Conservation (phyloP, 306 rosid species). For the Cercis canadensis region DNA sequence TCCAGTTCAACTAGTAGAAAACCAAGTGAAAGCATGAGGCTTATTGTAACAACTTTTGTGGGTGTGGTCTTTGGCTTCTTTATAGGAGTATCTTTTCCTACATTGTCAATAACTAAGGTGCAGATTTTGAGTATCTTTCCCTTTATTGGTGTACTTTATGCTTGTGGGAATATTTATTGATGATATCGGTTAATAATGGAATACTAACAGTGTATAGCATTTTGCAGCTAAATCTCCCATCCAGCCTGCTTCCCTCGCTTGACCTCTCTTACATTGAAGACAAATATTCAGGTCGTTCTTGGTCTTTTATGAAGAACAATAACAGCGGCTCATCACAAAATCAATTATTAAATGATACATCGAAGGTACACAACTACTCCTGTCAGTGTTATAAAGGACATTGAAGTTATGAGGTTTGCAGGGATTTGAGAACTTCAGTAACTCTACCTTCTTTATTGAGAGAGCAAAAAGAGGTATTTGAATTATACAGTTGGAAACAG, state of each 20-base stretch:
- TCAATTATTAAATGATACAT: slow-evolving; percentile 58
- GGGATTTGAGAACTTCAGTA: slow-evolving; percentile 29
- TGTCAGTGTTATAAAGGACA: slow-evolving; percentile 22
- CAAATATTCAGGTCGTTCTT: slow-evolving; percentile 46
- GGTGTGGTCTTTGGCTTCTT: slow-evolving; percentile 90
- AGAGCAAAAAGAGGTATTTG: background rate
- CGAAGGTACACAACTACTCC: slow-evolving; percentile 58
- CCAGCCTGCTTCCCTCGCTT: slow-evolving; percentile 66
- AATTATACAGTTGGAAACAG: slow-evolving; percentile 23
- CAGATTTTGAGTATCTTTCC: slow-evolving; percentile 25
- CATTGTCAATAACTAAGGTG: slow-evolving; percentile 85
- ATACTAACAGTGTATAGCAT: slow-evolving; percentile 27
- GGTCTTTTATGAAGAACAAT: slow-evolving; percentile 48
- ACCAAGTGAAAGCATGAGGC: slow-evolving; percentile 87
- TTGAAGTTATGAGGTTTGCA: slow-evolving; percentile 7
- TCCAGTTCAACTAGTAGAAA: slow-evolving; percentile 75
- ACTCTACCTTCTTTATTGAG: slow-evolving; percentile 23
- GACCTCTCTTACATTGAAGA: slow-evolving; percentile 59
- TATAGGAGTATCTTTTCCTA: slow-evolving; percentile 85
- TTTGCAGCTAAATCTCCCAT: slow-evolving; percentile 80
- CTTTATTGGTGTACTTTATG: slow-evolving; percentile 16
- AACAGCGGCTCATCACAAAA: slow-evolving; percentile 47
- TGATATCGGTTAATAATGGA: slow-evolving; percentile 32
- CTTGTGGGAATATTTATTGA: slow-evolving; percentile 23
- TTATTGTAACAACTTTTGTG: slow-evolving; percentile 75